phyloP scores from a whole-genome alignment of 1,139 yeast genomes.

The Candida tropicalis region DNA sequence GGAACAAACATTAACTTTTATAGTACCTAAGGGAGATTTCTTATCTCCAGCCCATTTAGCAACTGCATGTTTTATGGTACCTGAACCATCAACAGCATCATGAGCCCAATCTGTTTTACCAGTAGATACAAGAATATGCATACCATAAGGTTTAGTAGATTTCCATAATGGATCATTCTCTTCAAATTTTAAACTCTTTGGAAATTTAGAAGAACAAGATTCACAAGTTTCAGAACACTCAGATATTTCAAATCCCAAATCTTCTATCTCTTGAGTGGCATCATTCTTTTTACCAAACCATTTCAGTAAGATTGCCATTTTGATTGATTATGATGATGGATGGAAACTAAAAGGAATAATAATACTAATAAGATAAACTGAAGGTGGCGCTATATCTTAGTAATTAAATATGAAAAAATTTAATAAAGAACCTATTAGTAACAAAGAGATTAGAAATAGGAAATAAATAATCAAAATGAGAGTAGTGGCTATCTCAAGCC shows the following conservation, averaged over 20 bases:
- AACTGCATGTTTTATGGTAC: slow-evolving; percentile 55
- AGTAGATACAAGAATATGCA: slow-evolving; percentile 80
- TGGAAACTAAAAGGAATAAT: not conserved
- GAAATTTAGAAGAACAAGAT: slow-evolving; percentile 54
- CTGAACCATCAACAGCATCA: slow-evolving; percentile 60
- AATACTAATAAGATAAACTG: too few species aligned
- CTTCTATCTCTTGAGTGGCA: slow-evolving; percentile 23
- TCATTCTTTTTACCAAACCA: slow-evolving; percentile 10
- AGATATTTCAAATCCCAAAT: slow-evolving; percentile 44
- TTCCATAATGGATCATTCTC: slow-evolving; percentile 59
- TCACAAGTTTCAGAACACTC: slow-evolving; percentile 53
- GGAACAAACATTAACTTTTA: slow-evolving; percentile 58
- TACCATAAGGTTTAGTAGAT: slow-evolving; percentile 65
- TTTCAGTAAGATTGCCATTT: slow-evolving; percentile 15
- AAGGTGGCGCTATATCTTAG: too few species aligned
- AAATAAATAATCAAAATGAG: too few species aligned
- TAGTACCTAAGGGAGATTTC: slow-evolving; percentile 23
- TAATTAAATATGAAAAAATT: too few species aligned
- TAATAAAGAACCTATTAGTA: too few species aligned
- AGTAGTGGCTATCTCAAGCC: too few species aligned
- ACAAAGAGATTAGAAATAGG: too few species aligned
- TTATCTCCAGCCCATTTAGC: slow-evolving; percentile 46
- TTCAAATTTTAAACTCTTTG: slow-evolving; percentile 56
- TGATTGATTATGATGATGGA: not conserved
- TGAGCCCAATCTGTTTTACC: slow-evolving; percentile 86